phyloP scores from a whole-genome alignment of 2,329 filamentous ascomycete species.

The Hypoxylon sp. region DNA sequence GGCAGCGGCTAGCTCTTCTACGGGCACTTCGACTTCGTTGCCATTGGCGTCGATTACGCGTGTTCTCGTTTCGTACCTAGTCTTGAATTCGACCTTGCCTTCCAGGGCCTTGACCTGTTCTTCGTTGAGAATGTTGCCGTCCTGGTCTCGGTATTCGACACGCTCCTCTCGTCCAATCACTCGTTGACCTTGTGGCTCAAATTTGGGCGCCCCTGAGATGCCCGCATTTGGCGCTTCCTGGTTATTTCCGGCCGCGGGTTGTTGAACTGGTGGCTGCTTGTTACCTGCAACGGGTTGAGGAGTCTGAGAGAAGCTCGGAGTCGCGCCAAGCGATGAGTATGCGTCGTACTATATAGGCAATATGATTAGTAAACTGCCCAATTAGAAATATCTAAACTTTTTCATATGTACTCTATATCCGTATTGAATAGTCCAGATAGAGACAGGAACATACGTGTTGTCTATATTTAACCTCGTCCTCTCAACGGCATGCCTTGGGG shows the following conservation, averaged over 20 bases:
- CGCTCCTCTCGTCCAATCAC: slow-evolving; percentile 78
- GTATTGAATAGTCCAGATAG: slow-evolving; percentile 21
- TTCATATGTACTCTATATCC: slow-evolving; percentile 26
- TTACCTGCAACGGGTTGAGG: slow-evolving; percentile 46
- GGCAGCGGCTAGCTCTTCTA: slow-evolving; percentile 58
- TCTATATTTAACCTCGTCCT: slow-evolving; percentile 51
- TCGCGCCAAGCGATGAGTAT: slow-evolving; percentile 57
- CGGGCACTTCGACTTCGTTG: slow-evolving; percentile 75
- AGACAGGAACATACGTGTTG: slow-evolving; percentile 18
- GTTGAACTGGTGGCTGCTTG: slow-evolving; percentile 45
- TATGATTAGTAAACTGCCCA: slow-evolving; percentile 43
- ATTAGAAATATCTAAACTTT: slow-evolving; percentile 18
- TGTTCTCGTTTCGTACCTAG: slow-evolving; percentile 94
- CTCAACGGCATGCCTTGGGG: slow-evolving; percentile 56
- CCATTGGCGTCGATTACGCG: slow-evolving; percentile 84
- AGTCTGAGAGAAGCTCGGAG: slow-evolving; percentile 47
- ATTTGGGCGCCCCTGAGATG: slow-evolving; percentile 65
- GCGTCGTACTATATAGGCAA: slow-evolving; percentile 62
- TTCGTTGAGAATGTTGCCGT: slow-evolving; percentile 88
- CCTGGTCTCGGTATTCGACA: slow-evolving; percentile 93
- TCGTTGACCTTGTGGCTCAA: slow-evolving; percentile 63
- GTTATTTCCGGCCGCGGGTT: slow-evolving; percentile 48
- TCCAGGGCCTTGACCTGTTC: slow-evolving; percentile 87
- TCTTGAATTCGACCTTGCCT: slow-evolving; percentile 96
- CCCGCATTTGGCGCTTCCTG: slow-evolving; percentile 49